These are phyloP conservation scores for Trichoderma erinaceum DNA, from an alignment of 495 filamentous ascomycete species.

Conservation along the genomic window DNA sequence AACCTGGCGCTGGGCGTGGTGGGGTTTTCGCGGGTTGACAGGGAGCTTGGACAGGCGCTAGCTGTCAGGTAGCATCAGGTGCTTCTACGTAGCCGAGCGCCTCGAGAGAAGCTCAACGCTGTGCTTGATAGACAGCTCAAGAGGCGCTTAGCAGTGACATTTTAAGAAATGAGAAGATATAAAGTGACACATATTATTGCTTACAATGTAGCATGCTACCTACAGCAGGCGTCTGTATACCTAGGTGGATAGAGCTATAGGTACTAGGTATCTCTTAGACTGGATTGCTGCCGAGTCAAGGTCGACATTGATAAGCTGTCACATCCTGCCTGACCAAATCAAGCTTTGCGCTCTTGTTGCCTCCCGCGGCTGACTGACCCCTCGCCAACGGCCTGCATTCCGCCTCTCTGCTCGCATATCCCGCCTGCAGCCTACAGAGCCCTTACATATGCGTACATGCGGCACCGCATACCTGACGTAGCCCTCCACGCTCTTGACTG, in stretches of 20 bases:
- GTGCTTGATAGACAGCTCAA: not conserved
- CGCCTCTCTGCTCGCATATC: conserved; percentile 14
- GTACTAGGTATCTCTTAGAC: not conserved
- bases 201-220: no score
- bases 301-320: no score
- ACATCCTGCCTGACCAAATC: not conserved
- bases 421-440: not conserved
- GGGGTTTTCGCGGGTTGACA: no score
- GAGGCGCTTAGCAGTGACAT: not conserved
- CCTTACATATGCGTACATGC: not conserved
- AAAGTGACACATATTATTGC: not conserved
- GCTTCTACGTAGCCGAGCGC: not conserved
- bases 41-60: not conserved
- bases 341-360: not conserved
- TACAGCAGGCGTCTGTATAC: no score
- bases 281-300: no score
- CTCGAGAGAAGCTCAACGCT: not conserved
- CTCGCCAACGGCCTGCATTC: conserved; percentile 1
- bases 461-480: no score
- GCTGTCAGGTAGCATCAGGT: not conserved
- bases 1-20: not conserved
- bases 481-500: not conserved
- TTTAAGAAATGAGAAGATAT: not conserved
- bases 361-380: conserved; percentile 2
- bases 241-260: not conserved